Base-by-base conservation (phyloP, 257 asterid species). In the Lycium ferocissimum region DNA sequence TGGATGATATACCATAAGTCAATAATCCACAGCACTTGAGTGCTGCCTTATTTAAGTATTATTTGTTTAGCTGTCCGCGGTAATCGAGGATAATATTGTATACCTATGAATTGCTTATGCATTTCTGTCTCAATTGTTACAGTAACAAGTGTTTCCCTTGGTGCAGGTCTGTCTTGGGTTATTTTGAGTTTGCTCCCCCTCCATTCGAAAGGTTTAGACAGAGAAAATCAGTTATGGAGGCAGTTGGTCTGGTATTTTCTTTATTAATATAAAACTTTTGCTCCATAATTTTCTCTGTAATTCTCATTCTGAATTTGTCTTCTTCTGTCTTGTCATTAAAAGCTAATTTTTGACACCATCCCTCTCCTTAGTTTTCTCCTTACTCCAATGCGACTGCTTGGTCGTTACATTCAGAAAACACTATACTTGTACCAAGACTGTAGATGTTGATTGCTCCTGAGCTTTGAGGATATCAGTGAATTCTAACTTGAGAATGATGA, bases 111-210 rank as follows among this genome's bases (percentile, higher is more conserved):
- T 37, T 11, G 65, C 56, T 35, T 40, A 66, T 79, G 17, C 84
- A 37, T 65, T 43, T 10, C 45, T 75, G 45, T 75, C 22, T 49
- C 81, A 49, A 49, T 76, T 51, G 63, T 51, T 13, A 26, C 15
- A 76, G 82, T 86, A 83, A 87, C 59, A 7, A 33, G 51, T 63
- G 20, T 40, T 85, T 83, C 57, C 51, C 43, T 83, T 89, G 86
- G 51, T 85, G 86, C 94, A 96, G 99, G 97, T 81, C 91, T 56
- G 85, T 93, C 72, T 87, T 92, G 81, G 87, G 87, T 87, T 97
- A 97, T 91, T 94, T 95, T 84, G 82, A 88, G 66, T 87, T 79
- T 90, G 96, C 98, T 73, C 98, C 98, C 87, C 92, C 98, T 86
- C 98, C 99, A 18, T 97, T 95, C 51, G 89, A 94, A 88, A 92